Base-by-base conservation (phyloP, 805 yeast genomes). In the Candida sphagnicola region DNA sequence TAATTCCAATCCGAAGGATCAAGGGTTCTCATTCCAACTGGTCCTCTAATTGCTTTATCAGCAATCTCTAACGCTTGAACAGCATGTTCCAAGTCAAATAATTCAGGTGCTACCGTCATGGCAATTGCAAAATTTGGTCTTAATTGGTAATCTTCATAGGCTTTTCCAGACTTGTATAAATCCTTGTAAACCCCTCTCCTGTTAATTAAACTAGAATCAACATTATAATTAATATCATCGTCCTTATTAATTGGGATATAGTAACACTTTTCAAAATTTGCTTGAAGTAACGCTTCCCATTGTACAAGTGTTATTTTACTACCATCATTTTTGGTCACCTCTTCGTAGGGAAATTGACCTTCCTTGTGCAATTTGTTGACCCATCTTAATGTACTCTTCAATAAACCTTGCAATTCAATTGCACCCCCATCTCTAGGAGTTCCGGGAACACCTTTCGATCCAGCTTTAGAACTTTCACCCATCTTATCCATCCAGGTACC, bases 401-500 rank as follows among this genome's bases (percentile, higher is more conserved):
- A 64, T 43, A 91, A 66, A 0, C 97, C 99, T 50, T 79, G 88
- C 41, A 91, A 84, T 61, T 91, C 99, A 40, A 91, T 72, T 2
- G 95, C 96, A 1, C 97, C 96, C 26, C 99, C 99, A 61, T 90
- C 96, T 56, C 99, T 77, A 17, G 99, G 98, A 0, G 98, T 91
- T 2, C 98, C 99, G 1, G 99, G 99, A 25, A 77, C 69, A n/a
- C 99, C 99, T 49, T 82, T 85, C 42, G 79, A 82, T 1, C 84
- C 82, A 0, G 98, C 96, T 40, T 63, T 71, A 25, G 61, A 79
- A 53, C 95, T 85, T 65, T 93, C 98, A 18, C 99, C 99, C 98
- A 91, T 91, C 65, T 91, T 91, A 63, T 91, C 99, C 96, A 90
- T 91, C 99, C 99, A 91, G 0, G 99, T 93, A 16, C 99, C 99